Evolutionary conservation across 768 basidiomycete genomes (phyloP).

Genomic region (Kwoniella bestiolae): DNA sequence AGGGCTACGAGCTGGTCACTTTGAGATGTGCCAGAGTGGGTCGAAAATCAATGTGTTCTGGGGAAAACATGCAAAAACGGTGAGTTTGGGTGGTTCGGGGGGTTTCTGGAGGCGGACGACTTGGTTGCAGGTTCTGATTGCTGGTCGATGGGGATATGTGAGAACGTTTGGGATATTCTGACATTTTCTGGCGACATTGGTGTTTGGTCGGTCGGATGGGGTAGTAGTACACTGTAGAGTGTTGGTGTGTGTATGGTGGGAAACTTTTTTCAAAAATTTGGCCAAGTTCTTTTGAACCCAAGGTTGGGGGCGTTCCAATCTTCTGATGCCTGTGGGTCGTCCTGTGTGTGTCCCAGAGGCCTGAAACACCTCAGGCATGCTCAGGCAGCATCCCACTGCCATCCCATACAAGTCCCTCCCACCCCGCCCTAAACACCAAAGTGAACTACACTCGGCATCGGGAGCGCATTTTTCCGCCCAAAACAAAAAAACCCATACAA

Average conservation of each 20-base stretch:
- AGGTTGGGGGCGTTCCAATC: constrained; percentile 67
- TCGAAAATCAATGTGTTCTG: constrained; percentile 10
- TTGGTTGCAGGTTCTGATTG: neutral
- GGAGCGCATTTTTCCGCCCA: constrained; percentile 9
- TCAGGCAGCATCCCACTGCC: too few relatives aligned
- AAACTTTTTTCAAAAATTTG: constrained; percentile 23
- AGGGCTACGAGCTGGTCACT: neutral
- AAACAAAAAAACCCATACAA: constrained; percentile 6
- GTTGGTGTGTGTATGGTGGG: constrained; percentile 1
- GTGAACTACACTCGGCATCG: constrained; percentile 7
- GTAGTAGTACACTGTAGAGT: constrained; percentile 3
- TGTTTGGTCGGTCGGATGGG: neutral
- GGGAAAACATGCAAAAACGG: neutral
- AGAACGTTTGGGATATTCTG: neutral
- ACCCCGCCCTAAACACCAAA: neutral
- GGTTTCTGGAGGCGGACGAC: neutral
- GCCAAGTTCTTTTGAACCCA: constrained; percentile 77
- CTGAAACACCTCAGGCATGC: too few relatives aligned
- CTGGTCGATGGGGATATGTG: neutral
- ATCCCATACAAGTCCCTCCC: too few relatives aligned
- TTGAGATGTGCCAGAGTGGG: neutral
- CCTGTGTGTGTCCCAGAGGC: constrained; percentile 3
- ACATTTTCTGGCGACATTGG: neutral
- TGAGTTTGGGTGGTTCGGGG: neutral
- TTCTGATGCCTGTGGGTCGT: too few relatives aligned